A percentile compares a stretch with the other conserved stretches of the same genome.
Evolutionary conservation across 2,329 filamentous ascomycete species (phyloP).

Genomic region (Microascus cirrosus): DNA sequence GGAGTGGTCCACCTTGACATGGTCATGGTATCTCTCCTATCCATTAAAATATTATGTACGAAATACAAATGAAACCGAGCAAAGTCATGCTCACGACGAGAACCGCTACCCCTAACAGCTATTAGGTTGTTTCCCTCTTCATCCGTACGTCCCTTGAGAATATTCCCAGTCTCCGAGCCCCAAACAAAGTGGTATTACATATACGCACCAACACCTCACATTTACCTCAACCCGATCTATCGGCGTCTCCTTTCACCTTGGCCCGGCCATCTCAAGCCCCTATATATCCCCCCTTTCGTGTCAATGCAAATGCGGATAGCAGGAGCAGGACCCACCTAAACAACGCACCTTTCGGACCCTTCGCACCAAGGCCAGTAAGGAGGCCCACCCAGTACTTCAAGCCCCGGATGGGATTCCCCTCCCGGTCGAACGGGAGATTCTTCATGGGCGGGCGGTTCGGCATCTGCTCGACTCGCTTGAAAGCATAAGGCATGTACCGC

Average conservation of each 20-base stretch:
- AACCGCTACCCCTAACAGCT: no score
- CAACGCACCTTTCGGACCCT: constrained; percentile 35
- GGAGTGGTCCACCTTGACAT: not conserved
- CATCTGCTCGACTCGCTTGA: constrained; percentile 31
- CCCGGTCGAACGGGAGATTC: constrained; percentile 52
- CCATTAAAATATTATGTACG: not conserved
- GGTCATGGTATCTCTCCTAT: not conserved
- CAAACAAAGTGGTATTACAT: not conserved
- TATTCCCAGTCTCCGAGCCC: not conserved
- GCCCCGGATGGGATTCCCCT: constrained; percentile 39
- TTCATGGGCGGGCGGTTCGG: constrained; percentile 23
- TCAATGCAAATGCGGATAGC: constrained; percentile 1
- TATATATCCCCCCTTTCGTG: constrained; percentile 1
- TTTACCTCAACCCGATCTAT: not conserved
- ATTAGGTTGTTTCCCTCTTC: not conserved
- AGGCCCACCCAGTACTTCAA: constrained; percentile 42
- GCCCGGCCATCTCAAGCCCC: not conserved
- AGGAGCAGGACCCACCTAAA: constrained; percentile 30
- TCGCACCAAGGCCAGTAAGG: constrained; percentile 38
- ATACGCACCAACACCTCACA: not conserved
- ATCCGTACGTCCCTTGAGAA: not conserved
- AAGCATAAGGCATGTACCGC: constrained; percentile 54
- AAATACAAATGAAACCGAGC: not conserved
- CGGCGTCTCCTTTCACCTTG: not conserved
- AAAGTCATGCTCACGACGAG: not conserved